Conservation (phyloP, 2,329 filamentous ascomycete genomes). For the Cordyceps farinosa region DNA sequence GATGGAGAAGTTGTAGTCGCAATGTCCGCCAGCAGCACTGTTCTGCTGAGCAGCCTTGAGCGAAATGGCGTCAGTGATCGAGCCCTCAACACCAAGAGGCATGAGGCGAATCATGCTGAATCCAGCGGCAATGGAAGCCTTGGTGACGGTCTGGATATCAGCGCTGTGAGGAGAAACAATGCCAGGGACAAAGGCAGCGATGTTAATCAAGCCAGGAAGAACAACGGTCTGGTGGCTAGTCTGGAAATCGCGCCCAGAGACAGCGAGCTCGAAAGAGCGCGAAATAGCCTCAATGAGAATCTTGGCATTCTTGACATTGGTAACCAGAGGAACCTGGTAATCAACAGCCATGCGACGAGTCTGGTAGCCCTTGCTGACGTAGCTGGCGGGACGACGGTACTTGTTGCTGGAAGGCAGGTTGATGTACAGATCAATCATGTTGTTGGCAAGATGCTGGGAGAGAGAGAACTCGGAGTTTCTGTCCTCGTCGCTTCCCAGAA, state of each 20-base stretch:
- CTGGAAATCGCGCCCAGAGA: slow-evolving; percentile 84
- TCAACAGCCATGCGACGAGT: slow-evolving; percentile 98
- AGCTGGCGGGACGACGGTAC: slow-evolving; percentile 93
- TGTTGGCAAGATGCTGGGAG: slow-evolving; percentile 94
- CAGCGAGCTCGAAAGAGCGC: slow-evolving; percentile 79
- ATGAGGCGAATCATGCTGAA: slow-evolving; percentile 80
- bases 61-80: slow-evolving; percentile 68
- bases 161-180: slow-evolving; percentile 61
- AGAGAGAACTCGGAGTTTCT: slow-evolving; percentile 96
- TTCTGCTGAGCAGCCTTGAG: slow-evolving; percentile 70
- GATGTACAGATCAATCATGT: slow-evolving; percentile 98
- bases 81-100: slow-evolving; percentile 69
- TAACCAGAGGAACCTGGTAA: slow-evolving; percentile 93
- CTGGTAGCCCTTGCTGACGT: slow-evolving; percentile 96
- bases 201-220: slow-evolving; percentile 72
- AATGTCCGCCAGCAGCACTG: slow-evolving; percentile 63
- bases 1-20: slow-evolving; percentile 78
- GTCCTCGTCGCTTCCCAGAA: slow-evolving; percentile 73
- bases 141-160: slow-evolving; percentile 67
- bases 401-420: slow-evolving; percentile 98
- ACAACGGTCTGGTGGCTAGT: slow-evolving; percentile 77
- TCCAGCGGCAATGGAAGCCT: slow-evolving; percentile 68
- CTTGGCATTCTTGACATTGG: slow-evolving; percentile 99
- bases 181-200: slow-evolving; percentile 76
- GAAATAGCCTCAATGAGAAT: slow-evolving; percentile 92